Evolutionary conservation across 108 stramenopile genomes (phyloP), one percentile per base, ranked within the genome.

Genomic region (Conticribra weissflogii): DNA sequence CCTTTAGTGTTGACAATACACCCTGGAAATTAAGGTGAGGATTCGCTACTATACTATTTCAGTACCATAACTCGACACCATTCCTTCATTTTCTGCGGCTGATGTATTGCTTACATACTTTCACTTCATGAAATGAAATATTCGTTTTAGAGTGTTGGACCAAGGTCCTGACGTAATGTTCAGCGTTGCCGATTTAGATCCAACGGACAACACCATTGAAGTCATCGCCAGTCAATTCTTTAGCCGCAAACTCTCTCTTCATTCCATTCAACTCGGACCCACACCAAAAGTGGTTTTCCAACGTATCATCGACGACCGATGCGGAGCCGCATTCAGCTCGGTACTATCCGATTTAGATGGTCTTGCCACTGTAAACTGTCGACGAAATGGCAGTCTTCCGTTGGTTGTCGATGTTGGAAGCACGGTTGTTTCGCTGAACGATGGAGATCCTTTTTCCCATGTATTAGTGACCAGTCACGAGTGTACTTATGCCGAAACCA

Each of bases 111-210:
- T 3, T 52, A 27, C 47, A 46, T 62, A 53, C 59, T 45, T 2
- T 0, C 17, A 24, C 21, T 62, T 45, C 33, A 7, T 50, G 31
- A 29, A 19, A 14, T 46, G 0, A 54, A 19, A 49, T 31, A 45
- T 25, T 33, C 25, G 23, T 58, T 9, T 57, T 58, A 83, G 77
- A 32, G 89, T 97, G 2, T 68, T 97, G 25, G 95, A 85, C 46
- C 80, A 85, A 58, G 97, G 97, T 16, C 97, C 97, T 16, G 97
- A 98, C 81, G 97, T 98, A 21, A 96, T 97, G 95, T 98, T 97
- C 76, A 86, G 78, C 50, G 90, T 96, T n/a, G 91, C 91, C 1
- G 95, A 98, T 80, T 56, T 98, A 69, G 89, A 96, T 66, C 73
- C 86, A 4, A 68, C 76, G 5, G 95, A 96, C 71, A 86, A 89